A percentile compares a stretch with the other conserved stretches of the same genome.
These are phyloP conservation scores for Citrus glauca DNA, from an alignment of 345 rosid genomes.

Conservation along the genomic window DNA sequence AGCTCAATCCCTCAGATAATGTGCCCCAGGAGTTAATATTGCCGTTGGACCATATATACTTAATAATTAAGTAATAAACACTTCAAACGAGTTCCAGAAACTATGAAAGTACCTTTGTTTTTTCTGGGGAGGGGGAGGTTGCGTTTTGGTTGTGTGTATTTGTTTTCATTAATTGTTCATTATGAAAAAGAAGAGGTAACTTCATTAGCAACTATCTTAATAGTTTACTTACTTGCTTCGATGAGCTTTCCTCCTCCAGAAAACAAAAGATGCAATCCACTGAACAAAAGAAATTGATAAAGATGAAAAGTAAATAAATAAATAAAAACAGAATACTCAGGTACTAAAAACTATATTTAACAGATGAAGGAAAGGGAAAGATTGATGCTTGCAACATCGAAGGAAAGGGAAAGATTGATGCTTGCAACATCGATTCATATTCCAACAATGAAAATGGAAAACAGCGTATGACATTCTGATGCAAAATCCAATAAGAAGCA, in stretches of 20 bases:
- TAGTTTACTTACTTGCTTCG: conserved; percentile 75
- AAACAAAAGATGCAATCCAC: conserved; percentile 75
- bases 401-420: neutral
- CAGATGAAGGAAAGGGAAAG: neutral
- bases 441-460: neutral
- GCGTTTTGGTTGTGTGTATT: no score
- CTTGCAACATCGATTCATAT: neutral
- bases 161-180: neutral
- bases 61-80: no score
- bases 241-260: conserved; percentile 79
- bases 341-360: neutral
- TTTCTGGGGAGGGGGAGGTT: no score
- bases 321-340: conserved; percentile 2
- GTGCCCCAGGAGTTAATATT: neutral
- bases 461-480: neutral
- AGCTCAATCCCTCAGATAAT: neutral
- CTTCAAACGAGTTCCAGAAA: neutral
- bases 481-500: neutral
- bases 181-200: neutral
- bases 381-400: neutral
- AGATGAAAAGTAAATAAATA: neutral
- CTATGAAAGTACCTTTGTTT: neutral
- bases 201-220: neutral
- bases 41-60: no score
- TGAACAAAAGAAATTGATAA: conserved; percentile 32